A percentile compares a stretch with the other conserved stretches of the same genome.
phyloP scores from a whole-genome alignment of 2,329 filamentous ascomycete species.

The Scopulariopsis brevicaulis region DNA sequence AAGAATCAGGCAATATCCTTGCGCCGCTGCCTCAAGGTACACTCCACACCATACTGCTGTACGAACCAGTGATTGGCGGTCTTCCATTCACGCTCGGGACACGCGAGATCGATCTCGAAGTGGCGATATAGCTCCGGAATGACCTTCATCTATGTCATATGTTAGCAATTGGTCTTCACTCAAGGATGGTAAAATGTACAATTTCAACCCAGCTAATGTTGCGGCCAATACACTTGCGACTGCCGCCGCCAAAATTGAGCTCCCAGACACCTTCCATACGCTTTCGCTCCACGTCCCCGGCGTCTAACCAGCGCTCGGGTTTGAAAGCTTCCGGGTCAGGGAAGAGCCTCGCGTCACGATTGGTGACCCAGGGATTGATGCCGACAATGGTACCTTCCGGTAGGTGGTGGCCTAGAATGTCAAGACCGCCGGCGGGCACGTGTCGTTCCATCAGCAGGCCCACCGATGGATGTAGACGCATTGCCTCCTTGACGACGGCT shows the following conservation, averaged over 20 bases:
- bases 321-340: slow-evolving; percentile 27
- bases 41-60: not conserved
- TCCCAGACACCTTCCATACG: not conserved
- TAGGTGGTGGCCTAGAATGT: slow-evolving; percentile 17
- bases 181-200: not conserved
- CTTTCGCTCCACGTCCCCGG: slow-evolving; percentile 1
- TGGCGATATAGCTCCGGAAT: not conserved
- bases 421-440: slow-evolving; percentile 26
- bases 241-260: not conserved
- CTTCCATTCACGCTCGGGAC: not conserved
- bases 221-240: not conserved
- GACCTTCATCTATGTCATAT: not conserved
- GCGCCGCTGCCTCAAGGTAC: not conserved
- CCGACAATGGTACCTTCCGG: slow-evolving; percentile 17
- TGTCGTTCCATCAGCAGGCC: slow-evolving; percentile 32
- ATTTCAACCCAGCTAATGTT: not conserved
- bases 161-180: not conserved
- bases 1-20: not conserved
- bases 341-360: slow-evolving; percentile 23
- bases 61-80: not conserved
- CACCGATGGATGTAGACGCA: slow-evolving; percentile 32
- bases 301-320: slow-evolving; percentile 34
- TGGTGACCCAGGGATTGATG: slow-evolving; percentile 22
- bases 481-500: slow-evolving; percentile 34
- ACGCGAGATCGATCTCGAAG: not conserved